A percentile compares a stretch with the other conserved stretches of the same genome.
phyloP scores from a whole-genome alignment of 2,329 filamentous ascomycete species.

The Ascosphaera pollenicola region DNA sequence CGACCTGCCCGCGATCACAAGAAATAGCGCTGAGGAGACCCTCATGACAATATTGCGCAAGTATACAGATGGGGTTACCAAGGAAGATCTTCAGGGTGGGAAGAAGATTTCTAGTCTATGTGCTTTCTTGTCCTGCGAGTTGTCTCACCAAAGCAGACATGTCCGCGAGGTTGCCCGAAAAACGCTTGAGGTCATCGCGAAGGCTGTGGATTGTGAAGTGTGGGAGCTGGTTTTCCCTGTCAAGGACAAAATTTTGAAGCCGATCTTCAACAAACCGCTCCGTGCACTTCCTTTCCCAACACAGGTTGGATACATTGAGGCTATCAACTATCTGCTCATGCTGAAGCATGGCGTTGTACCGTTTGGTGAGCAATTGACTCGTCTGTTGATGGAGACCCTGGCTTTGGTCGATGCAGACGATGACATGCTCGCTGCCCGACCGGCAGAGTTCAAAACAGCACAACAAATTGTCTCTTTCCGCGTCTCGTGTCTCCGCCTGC shows the following conservation, averaged over 20 bases:
- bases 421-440: slow-evolving; percentile 78
- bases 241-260: slow-evolving; percentile 69
- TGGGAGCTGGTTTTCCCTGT: slow-evolving; percentile 78
- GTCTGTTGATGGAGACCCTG: slow-evolving; percentile 78
- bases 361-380: slow-evolving; percentile 79
- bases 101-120: slow-evolving; percentile 55
- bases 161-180: slow-evolving; percentile 72
- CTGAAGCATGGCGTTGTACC: slow-evolving; percentile 73
- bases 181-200: slow-evolving; percentile 60
- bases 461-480: slow-evolving; percentile 80
- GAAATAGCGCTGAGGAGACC: slow-evolving; percentile 61
- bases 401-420: slow-evolving; percentile 89
- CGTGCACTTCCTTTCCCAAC: slow-evolving; percentile 80
- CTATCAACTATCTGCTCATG: slow-evolving; percentile 83
- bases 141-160: slow-evolving; percentile 89
- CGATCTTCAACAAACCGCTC: slow-evolving; percentile 88
- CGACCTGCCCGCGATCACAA: slow-evolving; percentile 76
- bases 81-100: slow-evolving; percentile 51
- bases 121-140: slow-evolving; percentile 63
- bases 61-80: slow-evolving; percentile 58
- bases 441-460: slow-evolving; percentile 82
- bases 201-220: slow-evolving; percentile 54
- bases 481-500: slow-evolving; percentile 77
- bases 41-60: slow-evolving; percentile 57
- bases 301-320: slow-evolving; percentile 96